phyloP scores from a whole-genome alignment of 176 grass and related monocot genomes.

The Phoenix dactylifera region DNA sequence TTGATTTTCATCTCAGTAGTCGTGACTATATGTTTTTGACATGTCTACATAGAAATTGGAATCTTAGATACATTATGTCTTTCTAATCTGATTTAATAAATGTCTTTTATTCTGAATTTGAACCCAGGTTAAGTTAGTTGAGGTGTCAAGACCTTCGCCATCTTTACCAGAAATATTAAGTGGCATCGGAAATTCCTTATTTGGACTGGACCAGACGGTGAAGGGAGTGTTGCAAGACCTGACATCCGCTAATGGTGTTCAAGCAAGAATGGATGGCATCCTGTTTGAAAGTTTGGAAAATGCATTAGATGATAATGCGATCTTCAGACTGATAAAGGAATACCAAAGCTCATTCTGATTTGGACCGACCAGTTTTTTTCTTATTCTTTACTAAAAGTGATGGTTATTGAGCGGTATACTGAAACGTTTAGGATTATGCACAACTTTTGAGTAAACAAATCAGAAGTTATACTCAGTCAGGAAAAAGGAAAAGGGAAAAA shows the following conservation, averaged over 20 bases:
- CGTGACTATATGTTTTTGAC: too few relatives aligned
- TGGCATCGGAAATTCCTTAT: conserved; percentile 46
- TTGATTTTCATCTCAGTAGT: too few relatives aligned
- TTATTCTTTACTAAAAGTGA: neutral
- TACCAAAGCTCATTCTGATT: conserved; percentile 36
- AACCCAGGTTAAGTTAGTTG: conserved; percentile 78
- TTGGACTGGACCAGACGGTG: conserved; percentile 56
- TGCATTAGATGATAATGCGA: conserved; percentile 39
- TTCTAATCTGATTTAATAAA: neutral
- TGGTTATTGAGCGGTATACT: too few relatives aligned
- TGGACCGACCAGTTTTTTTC: neutral
- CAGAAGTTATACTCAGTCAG: too few relatives aligned
- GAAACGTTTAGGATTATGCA: too few relatives aligned
- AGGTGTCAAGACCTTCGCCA: conserved; percentile 59
- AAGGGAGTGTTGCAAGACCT: conserved; percentile 60
- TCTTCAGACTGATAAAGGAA: conserved; percentile 58
- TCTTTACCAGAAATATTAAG: conserved; percentile 44
- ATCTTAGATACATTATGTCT: neutral
- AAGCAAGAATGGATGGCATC: conserved; percentile 83
- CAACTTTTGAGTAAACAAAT: too few relatives aligned
- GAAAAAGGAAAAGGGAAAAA: too few relatives aligned
- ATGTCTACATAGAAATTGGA: too few relatives aligned
- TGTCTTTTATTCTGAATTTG: conserved; percentile 10
- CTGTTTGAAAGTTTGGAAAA: conserved; percentile 58
- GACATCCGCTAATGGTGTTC: conserved; percentile 39